Percentiles rank a stretch among this genome's conserved stretches.
Conservation (phyloP, 2,329 filamentous ascomycete genomes). For the Monosporascus sp. region DNA sequence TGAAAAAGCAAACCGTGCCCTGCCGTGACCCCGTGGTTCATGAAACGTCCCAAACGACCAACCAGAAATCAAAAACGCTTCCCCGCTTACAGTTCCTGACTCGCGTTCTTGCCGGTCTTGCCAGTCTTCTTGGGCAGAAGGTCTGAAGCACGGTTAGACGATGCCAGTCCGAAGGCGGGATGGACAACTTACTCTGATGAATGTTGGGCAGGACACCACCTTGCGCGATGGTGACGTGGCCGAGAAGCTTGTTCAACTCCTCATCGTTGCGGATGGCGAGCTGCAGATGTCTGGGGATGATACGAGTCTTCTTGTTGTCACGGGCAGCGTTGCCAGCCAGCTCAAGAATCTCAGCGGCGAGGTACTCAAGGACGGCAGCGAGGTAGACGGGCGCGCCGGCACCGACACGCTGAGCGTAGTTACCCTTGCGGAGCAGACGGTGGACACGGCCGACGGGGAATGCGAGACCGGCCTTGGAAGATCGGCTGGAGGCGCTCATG, state of each 20-base stretch:
- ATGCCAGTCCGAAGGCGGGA: neutral
- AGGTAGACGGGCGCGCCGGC: constrained; percentile 96
- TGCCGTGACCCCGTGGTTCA: constrained; percentile 76
- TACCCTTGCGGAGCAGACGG: constrained; percentile 97
- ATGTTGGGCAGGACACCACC: constrained; percentile 97
- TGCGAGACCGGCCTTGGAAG: constrained; percentile 97
- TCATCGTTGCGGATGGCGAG: constrained; percentile 99
- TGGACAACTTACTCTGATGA: constrained; percentile 75
- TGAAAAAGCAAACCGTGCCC: constrained; percentile 60
- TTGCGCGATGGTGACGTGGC: constrained; percentile 94
- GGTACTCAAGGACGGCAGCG: constrained; percentile 95
- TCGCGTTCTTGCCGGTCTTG: constrained; percentile 87
- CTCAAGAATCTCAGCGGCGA: constrained; percentile 97
- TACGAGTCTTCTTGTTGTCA: constrained; percentile 99
- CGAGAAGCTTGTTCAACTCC: constrained; percentile 98
- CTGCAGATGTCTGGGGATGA: constrained; percentile 97
- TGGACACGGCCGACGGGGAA: constrained; percentile 99
- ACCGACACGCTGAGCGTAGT: constrained; percentile 99
- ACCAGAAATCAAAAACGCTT: constrained; percentile 53
- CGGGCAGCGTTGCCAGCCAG: constrained; percentile 97
- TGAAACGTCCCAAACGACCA: constrained; percentile 65
- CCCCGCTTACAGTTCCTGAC: constrained; percentile 81
- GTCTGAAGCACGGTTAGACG: constrained; percentile 56
- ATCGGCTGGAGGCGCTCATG: constrained; percentile 60
- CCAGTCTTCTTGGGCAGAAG: constrained; percentile 98